A percentile compares a stretch with the other conserved stretches of the same genome.
phyloP scores from a whole-genome alignment of 2,329 filamentous ascomycete genomes.

The Colletotrichum limetticola region DNA sequence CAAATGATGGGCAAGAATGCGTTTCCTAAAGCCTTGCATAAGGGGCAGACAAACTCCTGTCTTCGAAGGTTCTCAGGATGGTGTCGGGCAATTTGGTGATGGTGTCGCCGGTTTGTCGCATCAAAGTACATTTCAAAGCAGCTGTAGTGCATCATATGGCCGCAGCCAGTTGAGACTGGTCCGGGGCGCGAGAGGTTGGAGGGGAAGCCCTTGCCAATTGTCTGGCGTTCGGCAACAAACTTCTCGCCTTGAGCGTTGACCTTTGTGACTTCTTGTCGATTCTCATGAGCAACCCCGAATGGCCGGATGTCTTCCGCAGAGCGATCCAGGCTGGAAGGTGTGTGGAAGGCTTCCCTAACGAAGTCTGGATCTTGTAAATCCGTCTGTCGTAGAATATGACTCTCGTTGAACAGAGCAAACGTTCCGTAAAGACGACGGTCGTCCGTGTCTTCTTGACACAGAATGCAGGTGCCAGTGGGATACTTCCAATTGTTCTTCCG shows the following conservation, averaged over 20 bases:
- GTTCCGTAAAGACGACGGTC: slow-evolving; percentile 91
- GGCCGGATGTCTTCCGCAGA: slow-evolving; percentile 86
- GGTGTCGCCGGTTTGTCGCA: slow-evolving; percentile 85
- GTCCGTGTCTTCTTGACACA: slow-evolving; percentile 96
- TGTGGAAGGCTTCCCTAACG: slow-evolving; percentile 83
- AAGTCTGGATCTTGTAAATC: slow-evolving; percentile 84
- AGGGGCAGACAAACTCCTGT: slow-evolving; percentile 94
- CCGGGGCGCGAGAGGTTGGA: slow-evolving; percentile 73
- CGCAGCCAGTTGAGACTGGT: slow-evolving; percentile 89
- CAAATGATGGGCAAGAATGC: slow-evolving; percentile 94
- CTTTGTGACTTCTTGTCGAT: slow-evolving; percentile 81
- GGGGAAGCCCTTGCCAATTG: slow-evolving; percentile 90
- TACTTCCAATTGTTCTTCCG: slow-evolving; percentile 87
- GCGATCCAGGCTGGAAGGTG: slow-evolving; percentile 84
- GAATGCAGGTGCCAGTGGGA: slow-evolving; percentile 90
- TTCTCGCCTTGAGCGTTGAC: slow-evolving; percentile 77
- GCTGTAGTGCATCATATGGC: slow-evolving; percentile 97
- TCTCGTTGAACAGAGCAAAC: slow-evolving; percentile 89
- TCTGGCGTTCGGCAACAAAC: slow-evolving; percentile 80
- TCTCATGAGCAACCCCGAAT: slow-evolving; percentile 91
- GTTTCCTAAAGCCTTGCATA: slow-evolving; percentile 97
- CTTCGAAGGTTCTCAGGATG: slow-evolving; percentile 84
- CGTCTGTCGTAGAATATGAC: slow-evolving; percentile 87
- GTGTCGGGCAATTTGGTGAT: slow-evolving; percentile 91
- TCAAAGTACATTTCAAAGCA: slow-evolving; percentile 95